phyloP scores from a whole-genome alignment of 345 rosid genomes.

The Cardamine occulta region DNA sequence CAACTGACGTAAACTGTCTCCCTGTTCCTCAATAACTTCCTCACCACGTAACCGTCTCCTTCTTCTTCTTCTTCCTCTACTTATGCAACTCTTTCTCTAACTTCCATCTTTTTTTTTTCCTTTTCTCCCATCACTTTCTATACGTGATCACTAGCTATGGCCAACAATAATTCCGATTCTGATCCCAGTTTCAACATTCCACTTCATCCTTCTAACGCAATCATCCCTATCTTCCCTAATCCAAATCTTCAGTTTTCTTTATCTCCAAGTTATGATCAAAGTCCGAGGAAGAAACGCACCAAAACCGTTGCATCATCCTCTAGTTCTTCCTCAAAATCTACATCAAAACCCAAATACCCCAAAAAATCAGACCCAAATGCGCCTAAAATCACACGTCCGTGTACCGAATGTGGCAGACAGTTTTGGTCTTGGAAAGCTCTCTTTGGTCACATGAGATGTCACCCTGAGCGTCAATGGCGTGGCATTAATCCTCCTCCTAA shows the following conservation, averaged over 20 bases:
- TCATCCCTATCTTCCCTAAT: conserved; percentile 31
- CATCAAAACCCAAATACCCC: conserved; percentile 48
- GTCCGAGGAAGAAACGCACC: conserved; percentile 59
- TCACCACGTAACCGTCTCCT: conserved; percentile 39
- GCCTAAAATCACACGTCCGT: conserved; percentile 78
- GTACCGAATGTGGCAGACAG: conserved; percentile 88
- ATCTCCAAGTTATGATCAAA: conserved; percentile 38
- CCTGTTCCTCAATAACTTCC: conserved; percentile 40
- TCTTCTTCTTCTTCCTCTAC: conserved; percentile 42
- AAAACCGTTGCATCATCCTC: conserved; percentile 36
- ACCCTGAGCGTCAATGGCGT: conserved; percentile 89
- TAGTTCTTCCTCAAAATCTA: conserved; percentile 18
- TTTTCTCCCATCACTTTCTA: conserved; percentile 19
- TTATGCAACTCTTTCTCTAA: conserved; percentile 42
- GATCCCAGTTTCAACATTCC: conserved; percentile 38
- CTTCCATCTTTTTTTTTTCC: conserved; percentile 23
- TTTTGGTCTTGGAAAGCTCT: conserved; percentile 95
- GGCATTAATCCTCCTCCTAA: conserved; percentile 73
- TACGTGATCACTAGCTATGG: conserved; percentile 23
- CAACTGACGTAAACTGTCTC: conserved; percentile 43
- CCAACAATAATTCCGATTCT: conserved; percentile 39
- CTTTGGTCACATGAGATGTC: conserved; percentile 96
- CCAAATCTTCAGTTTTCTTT: conserved; percentile 42
- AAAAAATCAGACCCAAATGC: conserved; percentile 75
- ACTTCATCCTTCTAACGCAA: conserved; percentile 29